These are phyloP conservation scores for Lyophyllum shimeji DNA, from an alignment of 768 basidiomycete genomes.

Conservation along the genomic window DNA sequence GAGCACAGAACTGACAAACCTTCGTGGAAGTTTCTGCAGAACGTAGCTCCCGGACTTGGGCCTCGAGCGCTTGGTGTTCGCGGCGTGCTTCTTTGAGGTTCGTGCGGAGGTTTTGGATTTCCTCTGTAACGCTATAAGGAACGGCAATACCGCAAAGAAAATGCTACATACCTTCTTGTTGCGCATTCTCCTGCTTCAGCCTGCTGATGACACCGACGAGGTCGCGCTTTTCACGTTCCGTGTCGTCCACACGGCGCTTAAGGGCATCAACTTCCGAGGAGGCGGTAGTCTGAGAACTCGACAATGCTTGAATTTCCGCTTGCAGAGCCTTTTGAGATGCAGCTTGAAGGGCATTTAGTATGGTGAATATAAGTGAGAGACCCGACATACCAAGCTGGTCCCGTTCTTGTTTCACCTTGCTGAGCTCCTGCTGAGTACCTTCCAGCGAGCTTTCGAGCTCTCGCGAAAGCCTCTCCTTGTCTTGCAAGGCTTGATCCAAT, in stretches of 20 bases:
- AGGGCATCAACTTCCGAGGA: constrained; percentile 60
- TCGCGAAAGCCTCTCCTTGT: constrained; percentile 61
- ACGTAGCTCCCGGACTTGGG: constrained; percentile 68
- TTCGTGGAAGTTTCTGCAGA: constrained; percentile 77
- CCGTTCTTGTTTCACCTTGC: constrained; percentile 56
- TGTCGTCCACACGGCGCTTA: constrained; percentile 64
- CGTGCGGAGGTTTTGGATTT: constrained; percentile 64
- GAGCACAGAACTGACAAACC: constrained; percentile 34
- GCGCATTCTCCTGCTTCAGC: constrained; percentile 70
- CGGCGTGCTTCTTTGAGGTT: constrained; percentile 75
- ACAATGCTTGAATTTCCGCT: constrained; percentile 54
- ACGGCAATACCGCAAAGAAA: neutral
- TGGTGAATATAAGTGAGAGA: constrained; percentile 11
- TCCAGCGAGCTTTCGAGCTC: constrained; percentile 58
- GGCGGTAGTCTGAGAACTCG: constrained; percentile 60
- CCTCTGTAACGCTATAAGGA: constrained; percentile 45
- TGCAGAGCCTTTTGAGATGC: constrained; percentile 47
- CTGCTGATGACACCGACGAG: constrained; percentile 81
- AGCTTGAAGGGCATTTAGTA: constrained; percentile 33
- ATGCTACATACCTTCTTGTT: constrained; percentile 67
- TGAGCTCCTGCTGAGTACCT: constrained; percentile 53
- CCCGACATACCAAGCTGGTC: constrained; percentile 56
- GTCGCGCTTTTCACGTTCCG: constrained; percentile 89
- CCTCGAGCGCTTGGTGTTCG: constrained; percentile 67
- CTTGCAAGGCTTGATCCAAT: constrained; percentile 81